Evolutionary conservation across 1,284 basidiomycete species (phyloP).

Genomic region (Rhodotorula sp.): DNA sequence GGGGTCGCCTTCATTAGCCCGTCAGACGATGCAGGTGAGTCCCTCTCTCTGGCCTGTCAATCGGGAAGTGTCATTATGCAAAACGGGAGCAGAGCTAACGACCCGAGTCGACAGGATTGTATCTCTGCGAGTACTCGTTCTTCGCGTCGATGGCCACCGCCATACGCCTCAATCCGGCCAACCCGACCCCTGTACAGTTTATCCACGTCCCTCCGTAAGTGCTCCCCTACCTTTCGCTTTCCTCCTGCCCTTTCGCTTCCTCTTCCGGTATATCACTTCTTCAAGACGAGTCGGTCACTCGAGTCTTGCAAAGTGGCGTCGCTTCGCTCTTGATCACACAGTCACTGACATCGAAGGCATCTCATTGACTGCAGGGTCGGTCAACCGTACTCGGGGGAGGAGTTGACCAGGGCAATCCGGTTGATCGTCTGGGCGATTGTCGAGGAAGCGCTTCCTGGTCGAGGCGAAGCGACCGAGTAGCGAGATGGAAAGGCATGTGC

Average conservation of each 20-base stretch:
- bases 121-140: conserved; percentile 28
- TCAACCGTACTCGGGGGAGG: conserved; percentile 53
- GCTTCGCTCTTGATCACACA: too few species aligned
- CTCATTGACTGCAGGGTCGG: neutral
- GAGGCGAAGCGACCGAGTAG: neutral
- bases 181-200: conserved; percentile 20
- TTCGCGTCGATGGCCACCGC: conserved; percentile 16
- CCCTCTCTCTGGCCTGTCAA: too few species aligned
- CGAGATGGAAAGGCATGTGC: neutral
- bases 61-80: neutral
- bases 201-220: conserved; percentile 28
- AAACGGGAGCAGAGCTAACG: too few species aligned
- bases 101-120: conserved; percentile 7
- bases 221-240: neutral
- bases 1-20: conserved; percentile 5
- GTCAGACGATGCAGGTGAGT: conserved; percentile 20
- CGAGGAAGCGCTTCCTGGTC: neutral
- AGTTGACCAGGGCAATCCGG: conserved; percentile 53
- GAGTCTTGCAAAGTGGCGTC: too few species aligned
- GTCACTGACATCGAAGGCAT: too few species aligned
- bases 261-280: too few species aligned
- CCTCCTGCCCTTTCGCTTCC: too few species aligned
- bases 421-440: conserved; percentile 52
- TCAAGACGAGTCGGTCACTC: too few species aligned
- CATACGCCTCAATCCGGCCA: neutral